Percentiles rank a stretch among this genome's conserved stretches.
These are phyloP conservation scores for Vigna trinervia DNA, from an alignment of 306 rosid genomes.

Conservation along the genomic window DNA sequence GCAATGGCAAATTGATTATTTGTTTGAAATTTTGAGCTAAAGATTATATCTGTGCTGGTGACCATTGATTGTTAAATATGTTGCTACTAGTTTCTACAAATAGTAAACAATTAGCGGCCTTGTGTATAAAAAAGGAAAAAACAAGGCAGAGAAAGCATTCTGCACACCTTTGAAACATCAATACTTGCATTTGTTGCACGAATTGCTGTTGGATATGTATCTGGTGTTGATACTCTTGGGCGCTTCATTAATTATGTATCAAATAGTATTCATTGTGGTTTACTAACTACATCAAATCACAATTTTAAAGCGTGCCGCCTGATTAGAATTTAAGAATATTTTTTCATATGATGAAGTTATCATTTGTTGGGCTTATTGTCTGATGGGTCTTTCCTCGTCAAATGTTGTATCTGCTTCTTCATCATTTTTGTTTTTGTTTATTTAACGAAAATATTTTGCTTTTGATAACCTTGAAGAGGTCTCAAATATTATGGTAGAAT, in stretches of 20 bases:
- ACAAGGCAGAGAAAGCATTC: background rate
- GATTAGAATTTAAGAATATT: background rate
- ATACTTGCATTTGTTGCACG: conserved; percentile 8
- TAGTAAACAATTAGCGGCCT: background rate
- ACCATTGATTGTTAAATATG: background rate
- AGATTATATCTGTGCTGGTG: background rate
- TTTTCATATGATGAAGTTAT: too few species aligned
- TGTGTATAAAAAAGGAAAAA: background rate
- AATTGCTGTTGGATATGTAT: background rate
- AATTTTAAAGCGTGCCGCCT: background rate
- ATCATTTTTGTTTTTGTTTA: too few species aligned
- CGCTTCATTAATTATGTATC: background rate
- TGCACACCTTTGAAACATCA: background rate
- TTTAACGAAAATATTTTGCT: too few species aligned
- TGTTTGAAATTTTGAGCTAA: background rate
- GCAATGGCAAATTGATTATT: conserved; percentile 8
- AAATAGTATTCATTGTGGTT: background rate
- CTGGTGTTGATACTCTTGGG: background rate
- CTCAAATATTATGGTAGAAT: too few species aligned
- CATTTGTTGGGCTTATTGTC: too few species aligned
- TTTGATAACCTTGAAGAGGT: too few species aligned
- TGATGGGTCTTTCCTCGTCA: too few species aligned
- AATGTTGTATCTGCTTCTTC: too few species aligned
- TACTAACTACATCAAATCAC: background rate
- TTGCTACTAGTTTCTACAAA: background rate